Evolutionary conservation across 2,329 filamentous ascomycete genomes (phyloP).

Genomic region (Colletotrichum sp.): DNA sequence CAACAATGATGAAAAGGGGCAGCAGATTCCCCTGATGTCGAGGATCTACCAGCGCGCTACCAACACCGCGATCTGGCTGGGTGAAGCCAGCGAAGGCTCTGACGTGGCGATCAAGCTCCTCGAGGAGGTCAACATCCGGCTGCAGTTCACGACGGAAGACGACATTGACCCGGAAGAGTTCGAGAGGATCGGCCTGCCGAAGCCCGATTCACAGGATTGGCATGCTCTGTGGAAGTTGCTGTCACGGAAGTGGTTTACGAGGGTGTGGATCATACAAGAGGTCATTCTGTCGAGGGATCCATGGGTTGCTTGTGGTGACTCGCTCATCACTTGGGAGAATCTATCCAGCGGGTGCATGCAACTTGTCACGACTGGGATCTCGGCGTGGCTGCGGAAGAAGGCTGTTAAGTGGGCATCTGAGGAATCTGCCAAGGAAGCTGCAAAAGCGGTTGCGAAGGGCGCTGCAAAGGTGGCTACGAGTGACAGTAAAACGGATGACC

Average conservation of each 20-base stretch:
- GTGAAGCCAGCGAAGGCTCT: constrained; percentile 23
- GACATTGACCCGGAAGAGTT: background rate
- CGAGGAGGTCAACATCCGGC: background rate
- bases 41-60: constrained; percentile 4
- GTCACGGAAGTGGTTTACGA: constrained; percentile 1
- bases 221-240: background rate
- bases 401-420: background rate
- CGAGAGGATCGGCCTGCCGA: background rate
- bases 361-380: background rate
- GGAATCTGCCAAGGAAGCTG: too few species aligned
- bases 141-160: background rate
- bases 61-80: constrained; percentile 24
- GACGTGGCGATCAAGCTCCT: constrained; percentile 23
- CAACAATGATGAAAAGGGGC: constrained; percentile 7
- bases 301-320: constrained; percentile 1
- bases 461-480: background rate
- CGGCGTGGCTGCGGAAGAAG: background rate
- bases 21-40: constrained; percentile 20
- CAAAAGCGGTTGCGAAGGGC: background rate
- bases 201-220: background rate
- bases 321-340: background rate
- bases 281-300: background rate
- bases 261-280: constrained; percentile 8
- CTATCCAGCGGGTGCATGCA: background rate
- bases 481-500: background rate